phyloP scores from a whole-genome alignment of 164 flowering plant genomes.

The Cinnamomum chago region DNA sequence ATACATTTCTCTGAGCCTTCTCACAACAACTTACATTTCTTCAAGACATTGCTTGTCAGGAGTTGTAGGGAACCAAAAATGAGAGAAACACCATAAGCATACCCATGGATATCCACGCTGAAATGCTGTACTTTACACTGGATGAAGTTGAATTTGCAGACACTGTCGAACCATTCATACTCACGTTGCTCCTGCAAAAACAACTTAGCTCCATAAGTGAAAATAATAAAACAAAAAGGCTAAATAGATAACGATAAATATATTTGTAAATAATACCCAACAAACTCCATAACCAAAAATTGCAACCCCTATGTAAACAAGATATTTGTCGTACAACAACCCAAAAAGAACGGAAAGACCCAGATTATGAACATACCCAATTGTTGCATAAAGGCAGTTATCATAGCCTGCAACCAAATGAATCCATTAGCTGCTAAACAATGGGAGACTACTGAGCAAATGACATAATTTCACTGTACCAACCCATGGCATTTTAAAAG shows the following conservation, averaged over 20 bases:
- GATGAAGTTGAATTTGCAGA: slow-evolving; percentile 31
- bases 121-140: slow-evolving; percentile 7
- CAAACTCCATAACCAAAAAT: background rate
- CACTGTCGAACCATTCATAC: slow-evolving; percentile 14
- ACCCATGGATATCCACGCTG: slow-evolving; percentile 19
- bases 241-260: no score
- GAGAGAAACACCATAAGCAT: slow-evolving; percentile 17
- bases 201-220: background rate
- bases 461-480: no score
- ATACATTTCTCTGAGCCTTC: background rate
- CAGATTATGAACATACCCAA: slow-evolving; percentile 48
- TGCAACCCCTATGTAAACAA: background rate
- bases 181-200: slow-evolving; percentile 41
- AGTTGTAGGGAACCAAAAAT: background rate
- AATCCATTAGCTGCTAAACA: background rate
- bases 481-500: background rate
- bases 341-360: background rate
- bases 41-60: background rate
- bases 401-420: slow-evolving; percentile 74
- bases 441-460: no score
- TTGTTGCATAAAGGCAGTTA: slow-evolving; percentile 67
- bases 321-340: background rate
- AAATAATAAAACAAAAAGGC: no score
- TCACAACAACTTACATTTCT: background rate
- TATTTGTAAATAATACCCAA: background rate